Evolutionary conservation across 2,329 filamentous ascomycete species (phyloP), one percentile per base, ranked within the genome.

Genomic region (Epichloe gansuensis): DNA sequence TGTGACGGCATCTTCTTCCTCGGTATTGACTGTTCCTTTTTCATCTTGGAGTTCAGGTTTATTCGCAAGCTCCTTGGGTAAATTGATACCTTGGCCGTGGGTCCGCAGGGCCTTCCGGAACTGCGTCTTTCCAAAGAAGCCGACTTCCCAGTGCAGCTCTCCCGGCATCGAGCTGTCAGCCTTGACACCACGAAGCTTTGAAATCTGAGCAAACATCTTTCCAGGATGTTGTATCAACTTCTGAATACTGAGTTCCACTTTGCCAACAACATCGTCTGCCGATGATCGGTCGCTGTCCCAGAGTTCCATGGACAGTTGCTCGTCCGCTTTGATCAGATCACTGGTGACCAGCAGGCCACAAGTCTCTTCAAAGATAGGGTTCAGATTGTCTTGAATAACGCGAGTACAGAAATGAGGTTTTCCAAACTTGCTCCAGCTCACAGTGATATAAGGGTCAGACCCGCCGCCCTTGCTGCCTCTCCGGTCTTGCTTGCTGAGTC

Each of bases 321-420:
- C 93, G 57, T 96, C 85, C 0, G 87, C 91, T 68, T 93, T 94
- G 72, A 97, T 88, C 50, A 95, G 75, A 57, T 96, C 90, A 0
- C 87, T 79, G 0, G 87, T 95, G 5, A 98, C 87, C 15, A 96
- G 73, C 17, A 97, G 74, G 1, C 88, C 89, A 43, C 87, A 83
- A 2, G 81, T 87, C 68, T 97, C 93, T 61, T 93, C 87, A 74
- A 94, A 97, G 4, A 95, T 76, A 0, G 93, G 93, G 62, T 97
- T 95, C 51, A 95, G 76, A 59, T 96, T 86, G 62, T 97, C 91
- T 50, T 91, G 89, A 57, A 97, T 96, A 49, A 97, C 90, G 47
- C 93, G 83, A 1, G 93, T 97, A 68, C 90, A 96, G 68, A 95
- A 97, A 80, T 95, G 94, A 2, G 91, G 91, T 70, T 98, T 98